Evolutionary conservation across 768 basidiomycete genomes (phyloP).

Genomic region (Leccinum broughii): DNA sequence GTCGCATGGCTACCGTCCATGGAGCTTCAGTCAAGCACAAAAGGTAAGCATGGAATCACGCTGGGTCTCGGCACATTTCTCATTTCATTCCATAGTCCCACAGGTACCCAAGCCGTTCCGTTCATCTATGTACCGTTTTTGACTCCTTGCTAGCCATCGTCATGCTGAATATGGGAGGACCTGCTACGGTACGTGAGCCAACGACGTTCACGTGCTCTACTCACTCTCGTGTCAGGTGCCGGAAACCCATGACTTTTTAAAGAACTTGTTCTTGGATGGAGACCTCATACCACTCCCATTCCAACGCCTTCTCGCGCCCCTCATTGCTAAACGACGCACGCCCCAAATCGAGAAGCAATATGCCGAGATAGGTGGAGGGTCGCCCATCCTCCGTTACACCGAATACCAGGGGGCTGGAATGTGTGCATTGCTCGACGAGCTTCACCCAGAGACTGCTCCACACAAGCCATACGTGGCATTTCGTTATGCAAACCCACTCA

Average conservation of each 20-base stretch:
- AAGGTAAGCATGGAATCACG: constrained; percentile 36
- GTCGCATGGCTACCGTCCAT: constrained; percentile 47
- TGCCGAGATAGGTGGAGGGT: constrained; percentile 92
- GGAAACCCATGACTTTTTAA: constrained; percentile 92
- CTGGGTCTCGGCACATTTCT: constrained; percentile 10
- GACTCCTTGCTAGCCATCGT: constrained; percentile 65
- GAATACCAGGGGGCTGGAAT: constrained; percentile 86
- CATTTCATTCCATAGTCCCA: constrained; percentile 47
- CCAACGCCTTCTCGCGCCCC: constrained; percentile 82
- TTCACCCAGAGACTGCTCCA: constrained; percentile 90
- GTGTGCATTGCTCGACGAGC: constrained; percentile 88
- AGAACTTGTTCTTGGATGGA: constrained; percentile 85
- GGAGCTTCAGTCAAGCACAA: constrained; percentile 40
- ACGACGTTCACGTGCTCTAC: not conserved
- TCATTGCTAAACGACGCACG: constrained; percentile 86
- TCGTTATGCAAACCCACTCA: constrained; percentile 89
- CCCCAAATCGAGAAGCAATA: constrained; percentile 96
- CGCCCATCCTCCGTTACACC: constrained; percentile 92
- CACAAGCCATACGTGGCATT: constrained; percentile 97
- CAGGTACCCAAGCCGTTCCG: constrained; percentile 44
- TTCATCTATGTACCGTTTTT: not conserved
- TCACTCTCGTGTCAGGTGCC: constrained; percentile 55
- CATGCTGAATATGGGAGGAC: constrained; percentile 99
- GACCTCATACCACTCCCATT: constrained; percentile 96
- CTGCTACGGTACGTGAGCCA: constrained; percentile 67